Conservation (phyloP, 306 rosid species). For the Quercus engelmannii region DNA sequence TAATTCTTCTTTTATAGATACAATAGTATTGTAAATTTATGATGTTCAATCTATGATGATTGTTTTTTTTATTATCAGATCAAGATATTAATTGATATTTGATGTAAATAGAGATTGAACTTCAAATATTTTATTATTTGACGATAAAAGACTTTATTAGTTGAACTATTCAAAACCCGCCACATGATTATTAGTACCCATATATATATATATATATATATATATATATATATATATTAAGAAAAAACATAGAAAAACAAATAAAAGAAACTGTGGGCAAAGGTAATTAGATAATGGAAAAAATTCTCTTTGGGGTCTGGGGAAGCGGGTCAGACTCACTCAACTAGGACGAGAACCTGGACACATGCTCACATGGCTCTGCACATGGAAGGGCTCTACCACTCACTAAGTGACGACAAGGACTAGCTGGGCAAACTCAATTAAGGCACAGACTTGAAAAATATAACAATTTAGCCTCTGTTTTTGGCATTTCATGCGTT, state of each 20-base stretch:
- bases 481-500: not conserved
- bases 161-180: accelerated
- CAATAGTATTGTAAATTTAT: too few species aligned
- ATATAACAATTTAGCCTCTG: constrained; percentile 23
- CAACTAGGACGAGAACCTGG: constrained; percentile 31
- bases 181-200: not conserved
- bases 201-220: not conserved
- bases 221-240: not conserved
- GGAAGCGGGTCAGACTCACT: constrained; percentile 22
- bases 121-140: too few species aligned
- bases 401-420: constrained; percentile 37
- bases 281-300: not conserved
- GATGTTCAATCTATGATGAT: too few species aligned
- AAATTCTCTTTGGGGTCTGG: constrained; percentile 34
- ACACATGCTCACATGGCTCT: constrained; percentile 81
- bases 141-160: accelerated
- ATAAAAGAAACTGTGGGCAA: not conserved
- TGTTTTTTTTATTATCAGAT: too few species aligned
- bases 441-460: constrained; percentile 14
- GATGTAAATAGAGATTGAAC: accelerated
- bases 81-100: accelerated
- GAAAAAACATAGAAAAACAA: not conserved
- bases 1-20: too few species aligned
- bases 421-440: constrained; percentile 17
- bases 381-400: constrained; percentile 53